A percentile compares a stretch with the other conserved stretches of the same genome.
Conservation (phyloP, 2,329 filamentous ascomycete genomes). For the Aspergillus viridinutans region DNA sequence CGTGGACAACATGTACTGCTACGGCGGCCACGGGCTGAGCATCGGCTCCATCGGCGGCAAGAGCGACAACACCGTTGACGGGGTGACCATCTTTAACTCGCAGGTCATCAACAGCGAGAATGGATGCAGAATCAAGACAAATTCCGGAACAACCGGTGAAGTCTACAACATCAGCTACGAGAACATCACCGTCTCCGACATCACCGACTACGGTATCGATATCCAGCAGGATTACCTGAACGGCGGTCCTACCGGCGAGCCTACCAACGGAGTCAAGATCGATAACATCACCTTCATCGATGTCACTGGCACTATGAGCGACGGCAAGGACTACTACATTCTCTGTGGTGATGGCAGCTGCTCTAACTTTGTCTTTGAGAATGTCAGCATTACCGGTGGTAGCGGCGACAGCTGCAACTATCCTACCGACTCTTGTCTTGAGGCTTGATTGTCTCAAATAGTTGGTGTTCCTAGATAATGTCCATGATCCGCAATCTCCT, state of each 20-base stretch:
- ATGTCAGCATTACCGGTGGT: conserved; percentile 35
- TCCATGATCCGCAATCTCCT: too few species aligned
- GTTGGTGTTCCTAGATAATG: too few species aligned
- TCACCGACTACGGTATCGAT: conserved; percentile 49
- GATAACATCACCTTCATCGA: conserved; percentile 32
- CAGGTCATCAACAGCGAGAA: conserved; percentile 7
- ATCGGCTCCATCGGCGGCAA: conserved; percentile 44
- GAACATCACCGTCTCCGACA: conserved; percentile 44
- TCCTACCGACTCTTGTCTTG: conserved; percentile 1
- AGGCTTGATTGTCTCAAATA: too few species aligned
- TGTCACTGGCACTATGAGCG: conserved; percentile 32
- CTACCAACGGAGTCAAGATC: conserved; percentile 39
- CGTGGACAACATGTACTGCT: conserved; percentile 33
- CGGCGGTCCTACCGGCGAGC: conserved; percentile 38
- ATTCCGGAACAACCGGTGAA: conserved; percentile 36
- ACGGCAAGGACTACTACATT: conserved; percentile 35
- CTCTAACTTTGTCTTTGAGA: conserved; percentile 32
- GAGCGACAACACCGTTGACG: conserved; percentile 50
- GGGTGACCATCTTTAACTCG: conserved; percentile 49
- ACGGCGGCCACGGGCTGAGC: conserved; percentile 30
- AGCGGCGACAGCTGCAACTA: conserved; percentile 25
- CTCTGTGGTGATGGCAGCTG: conserved; percentile 41
- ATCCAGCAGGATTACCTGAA: conserved; percentile 53
- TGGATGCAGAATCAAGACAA: conserved; percentile 40
- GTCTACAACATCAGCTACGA: conserved; percentile 44